phyloP scores from a whole-genome alignment of 495 filamentous ascomycete genomes.

The Xylaria castorea region DNA sequence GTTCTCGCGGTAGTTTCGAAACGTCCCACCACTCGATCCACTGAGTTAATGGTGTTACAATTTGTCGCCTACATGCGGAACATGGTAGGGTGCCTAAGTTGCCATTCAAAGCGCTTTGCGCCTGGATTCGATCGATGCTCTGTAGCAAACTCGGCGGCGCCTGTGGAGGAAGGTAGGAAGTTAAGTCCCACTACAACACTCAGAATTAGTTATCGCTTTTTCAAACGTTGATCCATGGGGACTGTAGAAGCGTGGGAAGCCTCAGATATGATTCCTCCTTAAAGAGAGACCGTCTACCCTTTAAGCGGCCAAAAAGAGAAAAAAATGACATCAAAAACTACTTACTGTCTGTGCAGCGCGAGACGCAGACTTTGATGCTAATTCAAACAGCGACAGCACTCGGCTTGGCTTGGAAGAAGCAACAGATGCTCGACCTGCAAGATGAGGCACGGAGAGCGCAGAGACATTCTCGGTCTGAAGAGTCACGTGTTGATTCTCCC shows the following conservation, averaged over 20 bases:
- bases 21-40: conserved; percentile 80
- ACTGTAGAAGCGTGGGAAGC: not conserved
- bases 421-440: conserved; percentile 1
- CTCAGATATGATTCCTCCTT: not conserved
- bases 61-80: conserved; percentile 64
- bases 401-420: conserved; percentile 22
- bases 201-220: not conserved
- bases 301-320: not conserved
- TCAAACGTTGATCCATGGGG: not conserved
- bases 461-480: conserved; percentile 34
- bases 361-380: conserved; percentile 56
- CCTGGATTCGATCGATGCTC: conserved; percentile 49
- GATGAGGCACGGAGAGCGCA: conserved; percentile 25
- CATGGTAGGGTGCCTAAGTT: conserved; percentile 61
- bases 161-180: conserved; percentile 53
- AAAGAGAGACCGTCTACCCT: not conserved
- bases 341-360: conserved; percentile 28
- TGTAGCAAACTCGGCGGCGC: conserved; percentile 51
- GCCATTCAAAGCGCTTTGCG: conserved; percentile 48
- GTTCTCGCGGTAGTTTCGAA: conserved; percentile 18
- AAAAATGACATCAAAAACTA: not conserved
- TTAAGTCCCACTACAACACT: conserved; percentile 40
- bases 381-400: conserved; percentile 65
- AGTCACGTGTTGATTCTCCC: not conserved
- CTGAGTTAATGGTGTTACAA: conserved; percentile 64